These are phyloP conservation scores for Picea abies DNA, from an alignment of 83 land plant species.

Conservation along the genomic window DNA sequence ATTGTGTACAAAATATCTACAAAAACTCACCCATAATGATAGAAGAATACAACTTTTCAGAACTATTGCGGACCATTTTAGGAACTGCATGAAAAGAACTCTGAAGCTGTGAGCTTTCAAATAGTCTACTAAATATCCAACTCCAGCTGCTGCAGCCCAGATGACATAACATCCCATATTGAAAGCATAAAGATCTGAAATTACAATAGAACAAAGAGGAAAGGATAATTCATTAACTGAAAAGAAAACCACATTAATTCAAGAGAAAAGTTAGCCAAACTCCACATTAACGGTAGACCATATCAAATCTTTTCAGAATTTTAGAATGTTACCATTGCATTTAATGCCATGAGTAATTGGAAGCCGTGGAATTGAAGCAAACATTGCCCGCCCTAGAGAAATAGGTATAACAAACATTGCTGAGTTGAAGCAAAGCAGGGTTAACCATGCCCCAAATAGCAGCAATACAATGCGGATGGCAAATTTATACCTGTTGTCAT, in stretches of 20 bases:
- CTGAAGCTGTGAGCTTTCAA: slow-evolving; percentile 60
- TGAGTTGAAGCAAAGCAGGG: slow-evolving; percentile 80
- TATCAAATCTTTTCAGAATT: not conserved
- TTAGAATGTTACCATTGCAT: slow-evolving; percentile 77
- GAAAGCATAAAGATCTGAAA: slow-evolving; percentile 92
- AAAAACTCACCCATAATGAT: slow-evolving; percentile 80
- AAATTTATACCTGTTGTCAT: slow-evolving; percentile 73
- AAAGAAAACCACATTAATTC: not conserved
- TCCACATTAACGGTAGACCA: not conserved
- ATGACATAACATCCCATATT: slow-evolving; percentile 87
- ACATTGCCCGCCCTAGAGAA: slow-evolving; percentile 84
- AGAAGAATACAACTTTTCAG: slow-evolving; percentile 79
- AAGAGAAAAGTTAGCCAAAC: not conserved
- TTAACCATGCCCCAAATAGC: slow-evolving; percentile 91
- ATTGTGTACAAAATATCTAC: not conserved
- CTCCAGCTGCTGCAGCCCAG: slow-evolving; percentile 84
- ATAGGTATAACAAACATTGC: slow-evolving; percentile 82
- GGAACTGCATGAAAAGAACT: slow-evolving; percentile 64
- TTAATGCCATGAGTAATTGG: slow-evolving; percentile 96
- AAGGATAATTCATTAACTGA: not conserved
- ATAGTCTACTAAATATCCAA: slow-evolving; percentile 70
- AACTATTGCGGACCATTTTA: slow-evolving; percentile 87
- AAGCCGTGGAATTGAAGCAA: slow-evolving; percentile 77
- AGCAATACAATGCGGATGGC: slow-evolving; percentile 84
- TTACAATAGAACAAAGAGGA: slow-evolving; percentile 5